Evolutionary conservation across 2,329 filamentous ascomycete species (phyloP), one percentile per base, ranked within the genome.

Genomic region (Hymenoscyphus albidus): DNA sequence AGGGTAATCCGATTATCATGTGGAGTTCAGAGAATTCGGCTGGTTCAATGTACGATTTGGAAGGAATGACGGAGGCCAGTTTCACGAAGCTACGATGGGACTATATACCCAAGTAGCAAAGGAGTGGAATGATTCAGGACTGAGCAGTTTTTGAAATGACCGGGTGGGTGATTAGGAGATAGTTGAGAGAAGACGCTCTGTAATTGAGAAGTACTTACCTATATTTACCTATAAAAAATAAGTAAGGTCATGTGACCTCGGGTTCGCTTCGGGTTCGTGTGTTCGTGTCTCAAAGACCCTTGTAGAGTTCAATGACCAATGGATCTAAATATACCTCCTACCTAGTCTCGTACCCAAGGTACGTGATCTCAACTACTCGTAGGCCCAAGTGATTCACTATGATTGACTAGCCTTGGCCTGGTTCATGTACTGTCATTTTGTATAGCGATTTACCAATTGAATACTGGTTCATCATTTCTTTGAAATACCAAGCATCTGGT

Each of bases 1-100:
- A 48, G 32, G 44, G 18, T 51, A 27, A 22, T 10, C 44, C 44
- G 22, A 22, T 22, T 27, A 22, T 51, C 14, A 27, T 51, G 44
- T 35, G 44, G 18, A 51, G 44, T n/a, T 51, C 44, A 22, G 59
- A 22, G 59, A 18, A 42, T 18, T 31, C 39, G 35, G 22, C 58
- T 57, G 54, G 22, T 59, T 69, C 59, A 16, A 39, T 73, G 70
- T 72, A 72, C 65, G 68, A 72, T 70, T 70, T 64, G 67, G 63
- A 60, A 40, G 38, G 44, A 56, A 56, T 18, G 44, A 39, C 59
- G 61, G 55, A 64, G 64, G 42, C 67, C 65, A 61, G 61, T 66
- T n/a, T 51, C 57, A 51, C 42, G 39, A 59, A 27, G 60, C 56
- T 63, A 59, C 13, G 62, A 42, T 62, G 57, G 61, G 60, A 62